Evolutionary conservation across 1,139 yeast genomes (phyloP).

Genomic region (Arxiozyma heterogenica): DNA sequence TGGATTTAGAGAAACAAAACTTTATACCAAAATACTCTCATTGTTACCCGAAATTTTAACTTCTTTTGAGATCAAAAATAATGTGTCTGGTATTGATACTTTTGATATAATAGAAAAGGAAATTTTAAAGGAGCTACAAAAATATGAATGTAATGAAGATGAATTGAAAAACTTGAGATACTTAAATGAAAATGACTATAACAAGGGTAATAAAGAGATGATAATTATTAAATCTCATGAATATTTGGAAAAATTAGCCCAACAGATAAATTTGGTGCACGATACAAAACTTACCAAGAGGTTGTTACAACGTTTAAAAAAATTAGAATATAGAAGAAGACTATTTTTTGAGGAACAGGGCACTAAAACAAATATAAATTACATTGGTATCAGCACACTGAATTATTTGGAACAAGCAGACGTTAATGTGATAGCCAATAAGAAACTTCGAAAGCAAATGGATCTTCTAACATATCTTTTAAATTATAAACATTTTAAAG

Average conservation of each 20-base stretch:
- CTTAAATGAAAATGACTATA: conserved; percentile 8
- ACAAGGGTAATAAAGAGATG: neutral
- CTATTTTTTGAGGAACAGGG: conserved; percentile 15
- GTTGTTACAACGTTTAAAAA: conserved; percentile 15
- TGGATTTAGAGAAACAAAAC: conserved; percentile 63
- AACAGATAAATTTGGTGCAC: conserved; percentile 26
- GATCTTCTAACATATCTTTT: conserved; percentile 20
- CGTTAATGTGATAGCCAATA: conserved; percentile 7
- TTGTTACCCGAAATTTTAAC: conserved; percentile 36
- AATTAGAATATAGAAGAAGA: conserved; percentile 21
- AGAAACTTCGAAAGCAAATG: conserved; percentile 18
- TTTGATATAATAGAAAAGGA: conserved; percentile 36
- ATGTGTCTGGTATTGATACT: conserved; percentile 38
- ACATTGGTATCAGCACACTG: conserved; percentile 15
- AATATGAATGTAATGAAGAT: conserved; percentile 31
- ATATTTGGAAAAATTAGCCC: conserved; percentile 25
- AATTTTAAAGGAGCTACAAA: conserved; percentile 34
- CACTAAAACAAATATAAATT: conserved; percentile 8
- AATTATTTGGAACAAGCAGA: conserved; percentile 17
- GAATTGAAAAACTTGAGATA: conserved; percentile 23
- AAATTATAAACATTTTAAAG: conserved; percentile 17
- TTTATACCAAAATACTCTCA: neutral
- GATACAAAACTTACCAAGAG: conserved; percentile 23
- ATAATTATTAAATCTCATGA: conserved; percentile 6
- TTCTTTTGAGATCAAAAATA: conserved; percentile 53